Evolutionary conservation across 2,329 filamentous ascomycete genomes (phyloP), one percentile per base, ranked within the genome.

Genomic region (Ophiostoma piceae): DNA sequence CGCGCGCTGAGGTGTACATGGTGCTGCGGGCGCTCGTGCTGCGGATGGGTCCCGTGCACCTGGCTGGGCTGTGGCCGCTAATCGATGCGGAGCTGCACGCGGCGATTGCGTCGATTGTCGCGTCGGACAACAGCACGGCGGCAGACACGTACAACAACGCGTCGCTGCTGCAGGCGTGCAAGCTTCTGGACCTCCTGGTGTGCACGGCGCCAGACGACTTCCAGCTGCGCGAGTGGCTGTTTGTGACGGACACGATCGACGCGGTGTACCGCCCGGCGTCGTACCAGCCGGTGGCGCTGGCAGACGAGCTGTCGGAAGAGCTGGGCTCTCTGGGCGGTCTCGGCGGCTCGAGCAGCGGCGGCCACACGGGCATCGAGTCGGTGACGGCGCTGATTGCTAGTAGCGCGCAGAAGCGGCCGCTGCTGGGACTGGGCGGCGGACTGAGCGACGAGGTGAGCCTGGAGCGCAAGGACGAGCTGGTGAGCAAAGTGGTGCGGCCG

Each of bases 161-260:
- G 2, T 88, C 91, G 2, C 82, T 97, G 19, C 81, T 99, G 2
- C 94, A 99, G 78, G 94, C 93, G 0, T 97, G 94, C 80, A 99
- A 98, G 77, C 84, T 99, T 2, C 85, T 99, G 3, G 95, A 99
- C 76, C 83, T 93, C 26, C 83, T 99, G n/a, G 85, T 98, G 16
- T 89, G 92, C 62, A 84, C 94, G 8, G 90, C 91, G 4, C 94
- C 94, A 0, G 95, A 99, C 74, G 95, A 99, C 78, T 99, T 98
- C 80, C 95, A 98, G 79, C 86, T 98, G n/a, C 90, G 96, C 76
- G 92, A 97, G 81, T 99, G 95, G 95, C 87, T 98, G 3, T 99
- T 97, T 78, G 89, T 99, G 69, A 96, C 93, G 1, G 95, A 99
- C 79, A 98, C 94, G 16, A 94, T 97, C 73, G 95, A 99, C 75